phyloP scores from a whole-genome alignment of 2,329 filamentous ascomycete species.

The Fusarium solani-melongenae region DNA sequence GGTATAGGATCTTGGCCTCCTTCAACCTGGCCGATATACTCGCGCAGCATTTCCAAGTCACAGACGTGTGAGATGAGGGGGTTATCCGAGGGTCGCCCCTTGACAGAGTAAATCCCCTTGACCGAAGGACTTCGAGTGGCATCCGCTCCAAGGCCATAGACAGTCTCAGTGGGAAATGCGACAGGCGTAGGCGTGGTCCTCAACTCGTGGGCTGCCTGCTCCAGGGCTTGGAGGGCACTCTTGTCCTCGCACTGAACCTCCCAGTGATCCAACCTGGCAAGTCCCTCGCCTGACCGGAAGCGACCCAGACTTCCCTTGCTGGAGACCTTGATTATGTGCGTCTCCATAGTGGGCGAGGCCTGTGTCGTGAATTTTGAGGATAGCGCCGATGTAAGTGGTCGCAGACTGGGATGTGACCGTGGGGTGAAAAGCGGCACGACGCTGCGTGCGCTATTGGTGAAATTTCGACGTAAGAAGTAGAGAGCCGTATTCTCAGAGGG shows the following conservation, averaged over 20 bases:
- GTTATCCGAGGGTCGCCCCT: conserved; percentile 92
- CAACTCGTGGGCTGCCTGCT: conserved; percentile 74
- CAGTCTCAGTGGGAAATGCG: conserved; percentile 96
- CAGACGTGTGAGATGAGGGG: conserved; percentile 93
- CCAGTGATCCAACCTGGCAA: conserved; percentile 56
- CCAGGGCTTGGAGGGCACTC: conserved; percentile 57
- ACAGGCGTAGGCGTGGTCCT: conserved; percentile 78
- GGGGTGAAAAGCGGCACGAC: not conserved
- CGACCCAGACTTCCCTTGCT: conserved; percentile 47
- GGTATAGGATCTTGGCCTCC: conserved; percentile 65
- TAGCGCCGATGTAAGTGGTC: conserved; percentile 43
- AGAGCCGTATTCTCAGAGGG: not conserved
- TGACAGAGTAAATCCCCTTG: conserved; percentile 90
- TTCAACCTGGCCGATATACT: conserved; percentile 60
- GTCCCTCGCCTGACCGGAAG: conserved; percentile 45
- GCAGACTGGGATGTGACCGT: conserved; percentile 15
- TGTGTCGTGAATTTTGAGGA: conserved; percentile 26
- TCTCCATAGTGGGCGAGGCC: conserved; percentile 49
- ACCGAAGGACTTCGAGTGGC: conserved; percentile 87
- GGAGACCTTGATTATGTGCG: conserved; percentile 52
- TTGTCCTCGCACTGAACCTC: conserved; percentile 47
- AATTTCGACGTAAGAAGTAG: conserved; percentile 10
- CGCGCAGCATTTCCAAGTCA: conserved; percentile 80
- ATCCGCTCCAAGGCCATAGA: conserved; percentile 97
- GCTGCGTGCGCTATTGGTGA: not conserved